Conservation (phyloP, 352 stramenopile species). For the Pythium sukuiense region DNA sequence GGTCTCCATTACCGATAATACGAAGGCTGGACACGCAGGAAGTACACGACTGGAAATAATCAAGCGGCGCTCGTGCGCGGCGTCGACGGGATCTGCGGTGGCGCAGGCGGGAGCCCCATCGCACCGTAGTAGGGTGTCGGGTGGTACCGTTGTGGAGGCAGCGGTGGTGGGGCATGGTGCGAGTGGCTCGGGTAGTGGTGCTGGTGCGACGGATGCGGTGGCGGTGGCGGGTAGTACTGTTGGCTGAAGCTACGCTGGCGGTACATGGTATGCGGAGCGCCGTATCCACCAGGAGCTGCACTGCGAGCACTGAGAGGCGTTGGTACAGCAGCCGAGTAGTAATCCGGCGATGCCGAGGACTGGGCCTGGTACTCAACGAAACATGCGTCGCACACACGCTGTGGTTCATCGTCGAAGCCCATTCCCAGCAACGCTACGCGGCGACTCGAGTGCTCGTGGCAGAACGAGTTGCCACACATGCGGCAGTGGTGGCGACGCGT, state of each 20-base stretch:
- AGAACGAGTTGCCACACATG: slow-evolving; percentile 88
- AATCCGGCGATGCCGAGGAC: slow-evolving; percentile 23
- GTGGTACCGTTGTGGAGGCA: slow-evolving; percentile 14
- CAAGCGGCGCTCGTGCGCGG: slow-evolving; percentile 18
- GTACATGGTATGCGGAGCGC: slow-evolving; percentile 16
- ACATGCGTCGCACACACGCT: slow-evolving; percentile 86
- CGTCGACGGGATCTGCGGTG: neutral
- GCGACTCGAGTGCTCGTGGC: slow-evolving; percentile 79
- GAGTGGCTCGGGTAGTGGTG: slow-evolving; percentile 11
- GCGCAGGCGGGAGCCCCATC: slow-evolving; percentile 11
- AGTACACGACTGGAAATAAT: neutral
- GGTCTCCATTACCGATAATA: slow-evolving; percentile 9
- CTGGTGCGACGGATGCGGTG: slow-evolving; percentile 11
- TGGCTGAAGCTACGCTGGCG: slow-evolving; percentile 30
- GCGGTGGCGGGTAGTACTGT: slow-evolving; percentile 28
- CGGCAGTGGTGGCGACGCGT: slow-evolving; percentile 83
- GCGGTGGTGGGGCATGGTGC: slow-evolving; percentile 16
- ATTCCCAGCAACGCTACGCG: slow-evolving; percentile 74
- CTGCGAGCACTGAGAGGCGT: slow-evolving; percentile 25
- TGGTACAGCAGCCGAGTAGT: slow-evolving; percentile 18
- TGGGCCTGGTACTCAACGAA: slow-evolving; percentile 73
- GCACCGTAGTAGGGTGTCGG: slow-evolving; percentile 22
- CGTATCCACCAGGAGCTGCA: slow-evolving; percentile 12
- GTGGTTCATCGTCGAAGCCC: slow-evolving; percentile 80
- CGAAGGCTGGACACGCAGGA: neutral